Base-by-base conservation (phyloP, 2,329 filamentous ascomycete genomes). In the Cercospora nicotianae region DNA sequence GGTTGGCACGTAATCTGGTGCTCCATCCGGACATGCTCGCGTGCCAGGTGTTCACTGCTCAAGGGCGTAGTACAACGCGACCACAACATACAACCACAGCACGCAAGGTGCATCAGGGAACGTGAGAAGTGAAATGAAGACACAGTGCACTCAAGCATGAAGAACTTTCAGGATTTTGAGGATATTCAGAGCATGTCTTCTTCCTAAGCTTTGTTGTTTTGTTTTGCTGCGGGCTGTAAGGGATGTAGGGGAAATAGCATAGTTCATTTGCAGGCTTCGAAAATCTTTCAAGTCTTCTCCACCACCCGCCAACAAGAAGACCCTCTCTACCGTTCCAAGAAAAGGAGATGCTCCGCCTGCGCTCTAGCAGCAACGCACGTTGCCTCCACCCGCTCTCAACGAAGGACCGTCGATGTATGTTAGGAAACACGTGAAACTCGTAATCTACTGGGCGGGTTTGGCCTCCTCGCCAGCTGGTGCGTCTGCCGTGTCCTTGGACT, bases 401-500 rank as follows among this genome's bases (percentile, higher is more conserved):
- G 67, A 70, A 68, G 62, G 69, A 69, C 69, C 71, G 69, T 72
- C 67, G 68, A 70, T 70, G 69, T 72, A 69, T 67, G 55, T 70
- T 58, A 64, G 68, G 60, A 70, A 69, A 68, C 66, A 68, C 55
- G 58, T 57, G 57, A 63, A 36, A 26, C 62, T 57, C 51, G 48
- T 64, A n/a, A 64, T 73, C 73, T 80, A 79, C 74, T 82, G 79
- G 73, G 81, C 80, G 72, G 81, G 75, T 76, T 83, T 83, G 70
- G 77, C 69, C 73, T 83, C 82, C 72, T 82, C 82, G 71, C 83
- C 83, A 68, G 89, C 80, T 72, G 89, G 83, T 76, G 85, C 83
- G 77, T 89, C 88, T 68, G 85, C 79, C 72, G 86, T 83, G 67
- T 81, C 79, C 75, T 84, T 83, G 69, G 84, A 78, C 74, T 87